Evolutionary conservation across 139 green algal species (phyloP).

Genomic region (Pleodorina starrii): DNA sequence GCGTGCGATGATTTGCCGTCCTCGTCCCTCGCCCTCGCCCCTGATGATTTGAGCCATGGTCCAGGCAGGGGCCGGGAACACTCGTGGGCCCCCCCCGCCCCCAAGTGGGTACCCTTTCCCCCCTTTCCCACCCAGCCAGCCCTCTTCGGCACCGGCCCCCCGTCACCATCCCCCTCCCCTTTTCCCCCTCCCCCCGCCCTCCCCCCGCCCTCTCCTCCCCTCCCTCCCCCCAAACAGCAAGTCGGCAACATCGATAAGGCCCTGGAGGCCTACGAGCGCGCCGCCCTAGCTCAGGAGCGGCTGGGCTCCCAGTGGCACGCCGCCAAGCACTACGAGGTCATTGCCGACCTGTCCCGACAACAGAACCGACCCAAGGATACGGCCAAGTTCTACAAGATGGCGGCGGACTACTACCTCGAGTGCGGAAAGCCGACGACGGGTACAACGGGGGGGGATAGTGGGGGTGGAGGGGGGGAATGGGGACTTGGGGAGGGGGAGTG

Average conservation of each 20-base stretch:
- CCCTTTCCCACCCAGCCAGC: neutral
- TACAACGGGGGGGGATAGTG: constrained; percentile 16
- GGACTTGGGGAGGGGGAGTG: neutral
- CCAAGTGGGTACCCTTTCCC: neutral
- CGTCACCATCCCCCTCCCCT: neutral
- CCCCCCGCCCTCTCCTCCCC: neutral
- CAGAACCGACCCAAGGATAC: constrained; percentile 41
- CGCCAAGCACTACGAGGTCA: constrained; percentile 77
- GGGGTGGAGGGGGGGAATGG: neutral
- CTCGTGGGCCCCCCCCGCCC: neutral
- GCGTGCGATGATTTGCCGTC: no score
- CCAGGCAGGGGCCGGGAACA: no score
- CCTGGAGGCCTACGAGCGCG: constrained; percentile 75
- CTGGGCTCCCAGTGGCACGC: constrained; percentile 83
- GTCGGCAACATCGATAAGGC: constrained; percentile 64
- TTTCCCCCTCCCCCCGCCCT: neutral
- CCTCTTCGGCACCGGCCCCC: neutral
- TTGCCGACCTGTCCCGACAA: constrained; percentile 56
- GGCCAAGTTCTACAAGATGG: constrained; percentile 62
- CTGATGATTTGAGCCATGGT: no score
- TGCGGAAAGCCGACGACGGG: constrained; percentile 66
- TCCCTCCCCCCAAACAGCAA: constrained; percentile 61
- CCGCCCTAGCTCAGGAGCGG: constrained; percentile 77
- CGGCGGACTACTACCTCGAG: constrained; percentile 68
- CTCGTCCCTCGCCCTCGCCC: no score